Evolutionary conservation across 345 rosid genomes (phyloP).

Genomic region (Euclidium syriacum): DNA sequence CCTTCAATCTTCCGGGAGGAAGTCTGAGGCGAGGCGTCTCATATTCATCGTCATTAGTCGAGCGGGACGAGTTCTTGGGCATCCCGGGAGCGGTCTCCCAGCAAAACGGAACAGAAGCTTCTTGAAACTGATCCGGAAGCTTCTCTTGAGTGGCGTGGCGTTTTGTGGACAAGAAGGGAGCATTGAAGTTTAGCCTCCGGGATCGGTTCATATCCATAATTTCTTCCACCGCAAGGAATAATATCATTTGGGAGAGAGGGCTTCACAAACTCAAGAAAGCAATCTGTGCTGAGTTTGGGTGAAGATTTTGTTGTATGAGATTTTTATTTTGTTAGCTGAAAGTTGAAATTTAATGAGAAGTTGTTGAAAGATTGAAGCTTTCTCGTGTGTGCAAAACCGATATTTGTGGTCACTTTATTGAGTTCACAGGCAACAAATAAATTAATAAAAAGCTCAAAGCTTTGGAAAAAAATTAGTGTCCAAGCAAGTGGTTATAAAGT

Average conservation of each 20-base stretch:
- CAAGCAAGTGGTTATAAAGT: slow-evolving; percentile 7
- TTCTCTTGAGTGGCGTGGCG: slow-evolving; percentile 35
- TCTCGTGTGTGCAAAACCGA: slow-evolving; percentile 51
- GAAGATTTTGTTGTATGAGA: slow-evolving; percentile 16
- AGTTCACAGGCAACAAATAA: slow-evolving; percentile 35
- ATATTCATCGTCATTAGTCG: slow-evolving; percentile 21
- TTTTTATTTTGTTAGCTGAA: not conserved
- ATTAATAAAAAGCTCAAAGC: not conserved
- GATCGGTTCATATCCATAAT: slow-evolving; percentile 36
- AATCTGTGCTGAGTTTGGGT: not conserved
- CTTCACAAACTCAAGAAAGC: not conserved
- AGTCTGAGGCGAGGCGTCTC: slow-evolving; percentile 62
- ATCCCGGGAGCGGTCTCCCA: slow-evolving; percentile 86
- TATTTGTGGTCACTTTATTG: slow-evolving; percentile 35
- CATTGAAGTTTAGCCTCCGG: slow-evolving; percentile 58
- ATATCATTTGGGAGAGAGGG: not conserved
- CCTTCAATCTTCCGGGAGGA: slow-evolving; percentile 55
- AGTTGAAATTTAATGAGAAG: slow-evolving; percentile 28
- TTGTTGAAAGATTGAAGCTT: slow-evolving; percentile 32
- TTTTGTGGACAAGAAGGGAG: slow-evolving; percentile 67
- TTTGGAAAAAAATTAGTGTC: slow-evolving; percentile 1
- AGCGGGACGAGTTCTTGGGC: slow-evolving; percentile 43
- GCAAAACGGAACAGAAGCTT: slow-evolving; percentile 59
- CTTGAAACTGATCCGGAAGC: slow-evolving; percentile 13
- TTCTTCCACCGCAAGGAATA: slow-evolving; percentile 23